Base-by-base conservation (phyloP, 345 rosid genomes). In the Alliaria petiolata region DNA sequence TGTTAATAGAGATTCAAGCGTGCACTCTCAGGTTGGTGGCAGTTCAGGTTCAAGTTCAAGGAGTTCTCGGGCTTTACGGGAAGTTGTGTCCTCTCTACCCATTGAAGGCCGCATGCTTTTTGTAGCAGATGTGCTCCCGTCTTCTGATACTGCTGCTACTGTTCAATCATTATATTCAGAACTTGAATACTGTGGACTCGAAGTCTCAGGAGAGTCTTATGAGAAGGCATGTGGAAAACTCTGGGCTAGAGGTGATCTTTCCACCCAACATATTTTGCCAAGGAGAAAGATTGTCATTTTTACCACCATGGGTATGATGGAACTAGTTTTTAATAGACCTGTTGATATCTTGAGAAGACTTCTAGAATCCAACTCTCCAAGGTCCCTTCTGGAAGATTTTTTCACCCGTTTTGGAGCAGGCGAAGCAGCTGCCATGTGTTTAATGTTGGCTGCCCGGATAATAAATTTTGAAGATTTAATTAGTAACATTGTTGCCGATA, bases 391-490 rank as follows among this genome's bases (percentile, higher is more conserved):
- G 71, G 98, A 89, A 73, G 99, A 95, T 65, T 95, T 95, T 72
- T 91, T 89, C 75, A 91, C 85, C 65, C 96, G 98, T 44, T 95
- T 85, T 83, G 99, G 99, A 79, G 89, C 90, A 80, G 90, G 85
- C 19, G 99, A 95, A 86, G 98, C 99, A 64, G 99, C 99, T 83
- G 90, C 96, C 34, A 95, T 91, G 99, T 95, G 96, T 76, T 84
- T 95, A 81, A 84, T 95, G 93, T 81, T 95, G 51, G 99, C 98
- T 77, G 85, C 98, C 13, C 87, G 93, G 69, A 77, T 95, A 65
- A 87, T 89, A 82, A 82, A 83, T 76, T 88, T 83, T 83, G 99
- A 91, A 76, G 82, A 80, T 77, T 84, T 85, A 69, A 71, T 88
- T 70, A 89, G 86, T 82, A 88, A 84, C 82, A 78, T 56, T 72